Evolutionary conservation across 768 basidiomycete species (phyloP), one percentile per base, ranked within the genome.

Genomic region (Russula sp.): DNA sequence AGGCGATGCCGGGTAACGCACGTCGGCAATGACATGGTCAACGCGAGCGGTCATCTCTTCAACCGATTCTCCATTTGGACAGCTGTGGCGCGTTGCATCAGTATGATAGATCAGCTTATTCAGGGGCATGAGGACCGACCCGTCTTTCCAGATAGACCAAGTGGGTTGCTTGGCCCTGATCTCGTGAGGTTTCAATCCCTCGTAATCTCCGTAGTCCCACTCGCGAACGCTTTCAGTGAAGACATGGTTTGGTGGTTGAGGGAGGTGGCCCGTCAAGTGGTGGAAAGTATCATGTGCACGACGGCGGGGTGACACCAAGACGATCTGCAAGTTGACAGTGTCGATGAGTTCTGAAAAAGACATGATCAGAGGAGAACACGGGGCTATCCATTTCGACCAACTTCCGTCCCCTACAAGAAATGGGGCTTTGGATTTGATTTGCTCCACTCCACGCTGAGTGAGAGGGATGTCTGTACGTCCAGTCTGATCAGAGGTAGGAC

Each of bases 141-240:
- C 93, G 71, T 94, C 89, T 46, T 74, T 80, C 92, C 92, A 96
- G 70, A 95, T 94, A n/a, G 73, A 70, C 93, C 93, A 98, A 38
- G 71, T 73, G 4, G 81, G 77, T 57, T 77, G 81, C 61, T 76
- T 80, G 55, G 79, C 79, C 65, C 84, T 77, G 69, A 96, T 96
- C 69, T 96, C 90, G n/a, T 83, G 76, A n/a, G 86, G 78, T 30
- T 81, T 73, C 48, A 94, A 82, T 6, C 94, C 94, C 73, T 96
- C 94, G 71, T 91, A 97, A 9, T 90, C 84, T 11, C 95, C 86
- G 72, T 96, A 96, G 71, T 96, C 90, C 92, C 92, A 95, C 73
- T 95, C 93, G 49, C 85, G 79, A 28, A 79, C 86, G 26, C 84
- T 81, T 68, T 92, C 90, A 0, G 87, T 85, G 38, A 84, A 72